Evolutionary conservation across 768 basidiomycete genomes (phyloP).

Genomic region (Austroboletus eburneus): DNA sequence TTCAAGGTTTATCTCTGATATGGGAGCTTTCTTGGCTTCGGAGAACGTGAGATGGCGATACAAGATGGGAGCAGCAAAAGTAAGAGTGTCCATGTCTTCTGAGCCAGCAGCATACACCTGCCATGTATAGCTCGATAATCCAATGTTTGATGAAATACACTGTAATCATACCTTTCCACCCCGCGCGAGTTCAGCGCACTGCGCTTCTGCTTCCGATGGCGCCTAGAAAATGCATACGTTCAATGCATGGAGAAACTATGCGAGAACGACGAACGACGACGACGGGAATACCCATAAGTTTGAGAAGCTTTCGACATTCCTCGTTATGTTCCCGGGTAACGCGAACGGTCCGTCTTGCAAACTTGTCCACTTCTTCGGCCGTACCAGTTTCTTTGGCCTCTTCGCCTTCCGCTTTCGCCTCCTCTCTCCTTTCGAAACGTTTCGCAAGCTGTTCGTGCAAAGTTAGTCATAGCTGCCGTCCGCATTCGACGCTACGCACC

Average conservation of each 20-base stretch:
- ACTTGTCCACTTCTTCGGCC: constrained; percentile 86
- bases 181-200: constrained; percentile 96
- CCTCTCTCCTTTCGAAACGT: constrained; percentile 86
- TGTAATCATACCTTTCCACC: constrained; percentile 72
- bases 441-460: constrained; percentile 71
- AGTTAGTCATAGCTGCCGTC: no score
- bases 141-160: neutral
- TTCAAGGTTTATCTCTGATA: constrained; percentile 84
- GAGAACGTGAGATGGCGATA: constrained; percentile 97
- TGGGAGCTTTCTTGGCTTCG: constrained; percentile 95
- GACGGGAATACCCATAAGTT: constrained; percentile 95
- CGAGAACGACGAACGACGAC: constrained; percentile 61
- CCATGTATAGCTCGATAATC: neutral
- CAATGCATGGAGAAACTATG: neutral
- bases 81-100: constrained; percentile 99
- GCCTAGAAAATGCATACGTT: constrained; percentile 50
- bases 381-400: constrained; percentile 98
- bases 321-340: constrained; percentile 96
- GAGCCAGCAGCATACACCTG: constrained; percentile 97
- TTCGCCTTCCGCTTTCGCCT: constrained; percentile 91
- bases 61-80: constrained; percentile 87
- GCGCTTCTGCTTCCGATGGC: constrained; percentile 97
- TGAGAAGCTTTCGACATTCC: constrained; percentile 83
- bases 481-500: constrained; percentile 51
- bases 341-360: constrained; percentile 86